A percentile compares a stretch with the other conserved stretches of the same genome.
phyloP scores from a whole-genome alignment of 139 green algal genomes.

The Chlamydomonas incerta region DNA sequence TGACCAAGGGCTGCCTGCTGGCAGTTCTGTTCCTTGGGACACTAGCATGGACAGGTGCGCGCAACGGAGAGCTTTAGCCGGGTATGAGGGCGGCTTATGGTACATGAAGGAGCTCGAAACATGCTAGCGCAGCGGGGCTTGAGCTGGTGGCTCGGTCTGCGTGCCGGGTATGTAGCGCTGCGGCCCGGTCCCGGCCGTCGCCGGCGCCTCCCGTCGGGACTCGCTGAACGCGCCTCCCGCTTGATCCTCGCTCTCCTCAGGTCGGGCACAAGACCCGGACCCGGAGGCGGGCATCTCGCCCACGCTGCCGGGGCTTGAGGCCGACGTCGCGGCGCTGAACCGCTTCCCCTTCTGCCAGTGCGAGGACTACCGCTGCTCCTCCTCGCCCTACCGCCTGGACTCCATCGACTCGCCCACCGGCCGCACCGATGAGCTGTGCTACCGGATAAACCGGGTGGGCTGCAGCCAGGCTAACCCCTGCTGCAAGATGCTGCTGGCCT shows the following conservation, averaged over 20 bases:
- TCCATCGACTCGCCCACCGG: neutral
- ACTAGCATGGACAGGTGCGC: conserved; percentile 21
- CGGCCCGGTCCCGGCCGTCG: too few relatives aligned
- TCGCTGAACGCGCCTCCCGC: neutral
- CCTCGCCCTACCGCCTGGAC: conserved; percentile 16
- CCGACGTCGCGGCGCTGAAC: neutral
- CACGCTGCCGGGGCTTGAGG: neutral
- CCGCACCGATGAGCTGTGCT: conserved; percentile 19
- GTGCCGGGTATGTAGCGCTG: too few relatives aligned
- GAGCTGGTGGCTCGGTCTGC: neutral
- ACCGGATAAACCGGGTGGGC: conserved; percentile 37
- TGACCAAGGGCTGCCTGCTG: neutral
- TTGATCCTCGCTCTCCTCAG: neutral
- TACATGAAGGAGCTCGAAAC: too few relatives aligned
- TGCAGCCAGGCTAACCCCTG: conserved; percentile 44
- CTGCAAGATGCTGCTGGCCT: conserved; percentile 32
- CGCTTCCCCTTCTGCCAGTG: conserved; percentile 48
- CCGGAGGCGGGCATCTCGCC: neutral
- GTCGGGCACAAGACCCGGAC: neutral
- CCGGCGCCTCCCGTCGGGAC: too few relatives aligned
- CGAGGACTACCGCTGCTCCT: conserved; percentile 37
- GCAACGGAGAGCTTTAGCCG: neutral
- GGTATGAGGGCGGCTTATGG: too few relatives aligned
- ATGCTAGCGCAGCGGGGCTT: too few relatives aligned
- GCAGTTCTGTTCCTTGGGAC: neutral